Evolutionary conservation across 208 protist genomes (phyloP).

Genomic region (Acanthamoeba lenticulata): DNA sequence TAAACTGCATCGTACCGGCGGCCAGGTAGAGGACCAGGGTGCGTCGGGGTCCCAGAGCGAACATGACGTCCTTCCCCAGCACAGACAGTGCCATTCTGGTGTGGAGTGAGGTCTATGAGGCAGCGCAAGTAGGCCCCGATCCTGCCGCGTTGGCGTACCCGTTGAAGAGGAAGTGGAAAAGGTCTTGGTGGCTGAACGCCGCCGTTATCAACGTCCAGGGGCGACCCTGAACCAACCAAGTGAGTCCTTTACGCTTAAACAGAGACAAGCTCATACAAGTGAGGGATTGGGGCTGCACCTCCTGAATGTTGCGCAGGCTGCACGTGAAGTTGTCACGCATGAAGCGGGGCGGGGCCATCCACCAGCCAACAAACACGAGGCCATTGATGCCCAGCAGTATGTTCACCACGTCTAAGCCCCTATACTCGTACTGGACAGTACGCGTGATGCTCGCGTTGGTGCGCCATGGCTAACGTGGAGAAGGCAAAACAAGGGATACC

Average conservation of each 20-base stretch:
- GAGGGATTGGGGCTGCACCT: not conserved
- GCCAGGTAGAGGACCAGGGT: not conserved
- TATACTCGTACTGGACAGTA: not conserved
- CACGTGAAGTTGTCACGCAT: not conserved
- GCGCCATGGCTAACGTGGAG: no score
- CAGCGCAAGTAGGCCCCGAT: not conserved
- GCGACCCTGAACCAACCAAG: not conserved
- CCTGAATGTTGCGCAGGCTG: not conserved
- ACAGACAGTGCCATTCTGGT: not conserved
- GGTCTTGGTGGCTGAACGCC: not conserved
- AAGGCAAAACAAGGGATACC: no score
- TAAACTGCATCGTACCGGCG: constrained; percentile 27
- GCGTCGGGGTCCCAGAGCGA: not conserved
- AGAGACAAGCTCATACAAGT: not conserved
- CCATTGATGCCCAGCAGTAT: not conserved
- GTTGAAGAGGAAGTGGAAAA: constrained; percentile 13
- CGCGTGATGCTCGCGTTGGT: not conserved
- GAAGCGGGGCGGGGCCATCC: not conserved
- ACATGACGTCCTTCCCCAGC: not conserved
- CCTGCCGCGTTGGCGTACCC: not conserved
- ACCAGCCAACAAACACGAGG: not conserved
- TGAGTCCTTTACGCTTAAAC: no score
- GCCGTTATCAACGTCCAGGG: not conserved
- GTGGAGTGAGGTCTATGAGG: not conserved
- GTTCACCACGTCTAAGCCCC: not conserved